phyloP scores from a whole-genome alignment of 345 rosid genomes.

The Erucastrum elatum region DNA sequence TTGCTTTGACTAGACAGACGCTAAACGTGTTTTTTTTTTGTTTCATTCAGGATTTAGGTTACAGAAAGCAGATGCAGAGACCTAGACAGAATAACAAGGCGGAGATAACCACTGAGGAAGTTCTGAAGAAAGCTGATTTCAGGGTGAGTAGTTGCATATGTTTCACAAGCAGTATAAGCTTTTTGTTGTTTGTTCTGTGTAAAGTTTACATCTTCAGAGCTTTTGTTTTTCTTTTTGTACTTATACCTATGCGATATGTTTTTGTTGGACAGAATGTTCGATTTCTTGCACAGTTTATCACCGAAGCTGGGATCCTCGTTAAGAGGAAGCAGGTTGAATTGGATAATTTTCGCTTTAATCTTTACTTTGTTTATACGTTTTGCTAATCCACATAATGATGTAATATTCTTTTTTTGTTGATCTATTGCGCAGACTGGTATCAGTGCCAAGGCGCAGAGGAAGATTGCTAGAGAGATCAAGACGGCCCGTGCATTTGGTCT shows the following conservation, averaged over 20 bases:
- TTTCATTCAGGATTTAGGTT: constrained; percentile 57
- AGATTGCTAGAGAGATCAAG: constrained; percentile 91
- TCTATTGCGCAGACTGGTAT: constrained; percentile 62
- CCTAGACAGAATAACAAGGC: constrained; percentile 38
- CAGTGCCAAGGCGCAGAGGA: constrained; percentile 93
- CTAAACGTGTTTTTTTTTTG: not conserved
- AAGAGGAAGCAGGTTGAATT: constrained; percentile 71
- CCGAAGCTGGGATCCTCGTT: constrained; percentile 79
- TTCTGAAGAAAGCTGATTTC: constrained; percentile 68
- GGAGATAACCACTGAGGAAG: constrained; percentile 65
- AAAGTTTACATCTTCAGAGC: not conserved
- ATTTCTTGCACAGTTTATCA: constrained; percentile 81
- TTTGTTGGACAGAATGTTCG: constrained; percentile 66
- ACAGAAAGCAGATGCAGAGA: constrained; percentile 44
- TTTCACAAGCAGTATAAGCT: constrained; percentile 1
- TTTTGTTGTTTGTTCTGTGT: constrained; percentile 4
- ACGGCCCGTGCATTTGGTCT: constrained; percentile 91
- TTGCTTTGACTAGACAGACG: not conserved
- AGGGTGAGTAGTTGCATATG: constrained; percentile 55
- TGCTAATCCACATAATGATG: not conserved
- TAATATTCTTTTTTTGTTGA: constrained; percentile 11
- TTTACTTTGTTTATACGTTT: constrained; percentile 5
- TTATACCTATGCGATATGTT: constrained; percentile 17
- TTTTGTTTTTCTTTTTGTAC: not conserved
- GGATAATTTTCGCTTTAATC: constrained; percentile 5